A percentile compares a stretch with the other conserved stretches of the same genome.
These are phyloP conservation scores for Petunia hybrid DNA, from an alignment of 305 asterid genomes.

Conservation along the genomic window DNA sequence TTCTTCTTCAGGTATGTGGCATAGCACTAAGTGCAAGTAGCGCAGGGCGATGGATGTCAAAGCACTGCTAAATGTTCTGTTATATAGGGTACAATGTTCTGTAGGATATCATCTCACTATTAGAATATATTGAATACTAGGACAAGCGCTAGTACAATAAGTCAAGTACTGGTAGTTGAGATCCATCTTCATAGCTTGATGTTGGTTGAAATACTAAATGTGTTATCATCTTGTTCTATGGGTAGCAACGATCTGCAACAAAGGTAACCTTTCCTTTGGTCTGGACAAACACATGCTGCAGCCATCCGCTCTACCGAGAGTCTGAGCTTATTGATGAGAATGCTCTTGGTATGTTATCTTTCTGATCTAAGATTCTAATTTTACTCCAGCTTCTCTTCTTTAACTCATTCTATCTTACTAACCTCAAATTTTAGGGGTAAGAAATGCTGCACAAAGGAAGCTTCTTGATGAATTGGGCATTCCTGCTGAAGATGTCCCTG, in stretches of 20 bases:
- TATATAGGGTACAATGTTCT: not conserved
- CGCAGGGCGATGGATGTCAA: not conserved
- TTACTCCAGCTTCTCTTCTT: not conserved
- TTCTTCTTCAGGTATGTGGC: conserved; percentile 75
- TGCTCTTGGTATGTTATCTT: conserved; percentile 41
- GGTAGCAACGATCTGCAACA: conserved; percentile 60
- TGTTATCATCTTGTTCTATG: not conserved
- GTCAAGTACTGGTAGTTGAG: conserved; percentile 7
- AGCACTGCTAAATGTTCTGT: conserved; percentile 23
- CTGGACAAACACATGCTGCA: conserved; percentile 61
- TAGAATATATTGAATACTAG: not conserved
- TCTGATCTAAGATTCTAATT: conserved; percentile 5
- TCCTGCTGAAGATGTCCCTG: conserved; percentile 92
- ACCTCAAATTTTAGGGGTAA: conserved; percentile 61
- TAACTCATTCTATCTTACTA: not conserved
- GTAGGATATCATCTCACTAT: not conserved
- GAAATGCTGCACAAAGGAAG: conserved; percentile 98
- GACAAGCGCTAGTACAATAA: not conserved
- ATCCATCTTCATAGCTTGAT: not conserved
- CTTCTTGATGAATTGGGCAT: conserved; percentile 94
- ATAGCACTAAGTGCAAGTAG: not conserved
- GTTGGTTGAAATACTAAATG: not conserved
- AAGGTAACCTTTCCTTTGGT: conserved; percentile 59
- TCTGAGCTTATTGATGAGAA: conserved; percentile 54
- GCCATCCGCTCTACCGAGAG: conserved; percentile 57